Conservation (phyloP, 176 grass and related monocot species). For the Oryza rufipogon region DNA sequence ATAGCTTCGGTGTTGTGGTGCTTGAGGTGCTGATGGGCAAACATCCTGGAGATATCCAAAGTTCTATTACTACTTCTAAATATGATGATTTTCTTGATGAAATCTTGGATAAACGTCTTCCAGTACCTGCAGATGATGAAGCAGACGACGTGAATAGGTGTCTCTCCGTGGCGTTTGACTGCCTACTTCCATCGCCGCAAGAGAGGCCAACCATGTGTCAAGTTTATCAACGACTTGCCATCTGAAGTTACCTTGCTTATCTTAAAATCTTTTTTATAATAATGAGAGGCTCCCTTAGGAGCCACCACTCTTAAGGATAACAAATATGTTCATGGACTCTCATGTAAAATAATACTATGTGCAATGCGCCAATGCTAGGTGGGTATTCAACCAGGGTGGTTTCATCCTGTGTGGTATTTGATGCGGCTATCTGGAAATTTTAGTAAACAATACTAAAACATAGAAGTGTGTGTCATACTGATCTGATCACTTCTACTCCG, state of each 20-base stretch:
- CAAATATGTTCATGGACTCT: background rate
- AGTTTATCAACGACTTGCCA: constrained; percentile 6
- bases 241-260: background rate
- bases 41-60: constrained; percentile 25
- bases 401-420: too few species aligned
- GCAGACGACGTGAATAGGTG: background rate
- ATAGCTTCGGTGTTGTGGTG: constrained; percentile 38
- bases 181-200: background rate
- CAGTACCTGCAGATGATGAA: background rate
- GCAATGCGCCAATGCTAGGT: background rate
- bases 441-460: too few species aligned
- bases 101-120: constrained; percentile 21
- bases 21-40: constrained; percentile 36
- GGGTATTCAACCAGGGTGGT: too few species aligned
- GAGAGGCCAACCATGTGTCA: constrained; percentile 27
- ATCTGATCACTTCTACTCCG: too few species aligned
- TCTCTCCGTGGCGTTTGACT: background rate
- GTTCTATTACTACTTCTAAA: background rate
- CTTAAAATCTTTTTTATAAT: background rate
- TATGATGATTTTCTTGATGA: background rate
- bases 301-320: too few species aligned
- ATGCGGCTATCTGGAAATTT: too few species aligned
- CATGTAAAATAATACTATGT: background rate
- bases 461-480: too few species aligned
- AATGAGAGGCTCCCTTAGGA: too few species aligned